phyloP scores from a whole-genome alignment of 495 filamentous ascomycete genomes.

The Astrothelium macrocarpum region DNA sequence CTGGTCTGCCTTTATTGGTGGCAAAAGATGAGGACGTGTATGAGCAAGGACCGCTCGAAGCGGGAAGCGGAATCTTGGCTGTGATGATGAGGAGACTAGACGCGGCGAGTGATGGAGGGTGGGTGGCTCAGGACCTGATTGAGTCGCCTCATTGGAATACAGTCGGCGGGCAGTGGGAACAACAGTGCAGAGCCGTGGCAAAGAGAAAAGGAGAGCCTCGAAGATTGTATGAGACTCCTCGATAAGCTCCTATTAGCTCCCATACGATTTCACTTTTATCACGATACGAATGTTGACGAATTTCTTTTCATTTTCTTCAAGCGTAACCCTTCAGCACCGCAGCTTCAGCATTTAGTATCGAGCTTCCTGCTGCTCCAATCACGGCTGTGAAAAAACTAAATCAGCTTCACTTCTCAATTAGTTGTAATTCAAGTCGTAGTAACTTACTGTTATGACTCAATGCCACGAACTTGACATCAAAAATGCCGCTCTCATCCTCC shows the following conservation, averaged over 20 bases:
- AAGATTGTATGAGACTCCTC: not conserved
- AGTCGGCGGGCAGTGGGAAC: not conserved
- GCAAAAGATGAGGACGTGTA: not conserved
- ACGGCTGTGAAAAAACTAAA: constrained; percentile 46
- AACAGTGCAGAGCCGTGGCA: not conserved
- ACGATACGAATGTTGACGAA: not conserved
- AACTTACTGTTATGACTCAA: constrained; percentile 47
- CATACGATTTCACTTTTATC: not conserved
- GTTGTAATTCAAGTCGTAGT: not conserved
- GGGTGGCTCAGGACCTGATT: not conserved
- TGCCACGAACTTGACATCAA: constrained; percentile 39
- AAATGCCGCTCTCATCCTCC: constrained; percentile 35
- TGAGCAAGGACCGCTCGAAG: not conserved
- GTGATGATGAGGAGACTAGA: not conserved
- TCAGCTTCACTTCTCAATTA: not conserved
- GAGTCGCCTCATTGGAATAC: constrained; percentile 3
- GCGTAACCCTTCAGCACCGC: constrained; percentile 74
- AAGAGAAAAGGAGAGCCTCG: not conserved
- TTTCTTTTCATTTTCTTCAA: constrained; percentile 7
- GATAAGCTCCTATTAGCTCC: not conserved
- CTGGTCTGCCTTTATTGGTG: not conserved
- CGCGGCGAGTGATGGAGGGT: not conserved
- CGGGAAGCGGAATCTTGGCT: not conserved
- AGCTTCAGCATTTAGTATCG: constrained; percentile 88
- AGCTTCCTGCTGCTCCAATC: constrained; percentile 88